Conservation (phyloP, 2,329 filamentous ascomycete genomes). For the Fusarium dlaminii region DNA sequence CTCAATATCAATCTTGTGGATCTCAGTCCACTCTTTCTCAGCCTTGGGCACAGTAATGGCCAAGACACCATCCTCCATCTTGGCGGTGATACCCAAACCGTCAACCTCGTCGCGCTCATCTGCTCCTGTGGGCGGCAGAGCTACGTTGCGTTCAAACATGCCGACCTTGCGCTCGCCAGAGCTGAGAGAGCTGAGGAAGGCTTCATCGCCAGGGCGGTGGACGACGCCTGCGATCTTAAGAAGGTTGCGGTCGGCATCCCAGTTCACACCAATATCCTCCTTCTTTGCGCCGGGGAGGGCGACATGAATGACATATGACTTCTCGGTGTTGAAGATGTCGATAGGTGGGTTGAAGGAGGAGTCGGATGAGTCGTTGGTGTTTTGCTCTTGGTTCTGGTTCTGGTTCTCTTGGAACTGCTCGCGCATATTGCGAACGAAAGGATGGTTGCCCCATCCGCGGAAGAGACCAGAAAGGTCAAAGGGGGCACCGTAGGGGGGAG, state of each 20-base stretch:
- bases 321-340: constrained; percentile 77
- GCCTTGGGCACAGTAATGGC: constrained; percentile 80
- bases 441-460: constrained; percentile 53
- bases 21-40: constrained; percentile 72
- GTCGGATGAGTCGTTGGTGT: constrained; percentile 56
- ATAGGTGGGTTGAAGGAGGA: constrained; percentile 73
- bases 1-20: constrained; percentile 68
- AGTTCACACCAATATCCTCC: constrained; percentile 80
- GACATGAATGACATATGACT: constrained; percentile 75
- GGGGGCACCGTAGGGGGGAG: constrained; percentile 24
- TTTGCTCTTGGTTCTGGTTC: constrained; percentile 12
- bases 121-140: constrained; percentile 59
- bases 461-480: constrained; percentile 54
- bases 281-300: constrained; percentile 83
- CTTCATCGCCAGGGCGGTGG: constrained; percentile 76
- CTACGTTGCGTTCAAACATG: constrained; percentile 76
- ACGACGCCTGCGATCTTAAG: constrained; percentile 78
- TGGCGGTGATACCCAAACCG: constrained; percentile 73
- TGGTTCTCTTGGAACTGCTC: constrained; percentile 45
- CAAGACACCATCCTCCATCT: constrained; percentile 81
- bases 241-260: constrained; percentile 73
- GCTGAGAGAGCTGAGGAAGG: constrained; percentile 70
- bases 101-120: constrained; percentile 69
- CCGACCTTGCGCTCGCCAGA: constrained; percentile 76
- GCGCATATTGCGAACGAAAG: constrained; percentile 54